Conservation (phyloP, 2,329 filamentous ascomycete genomes). For the Aspergillus sp. region DNA sequence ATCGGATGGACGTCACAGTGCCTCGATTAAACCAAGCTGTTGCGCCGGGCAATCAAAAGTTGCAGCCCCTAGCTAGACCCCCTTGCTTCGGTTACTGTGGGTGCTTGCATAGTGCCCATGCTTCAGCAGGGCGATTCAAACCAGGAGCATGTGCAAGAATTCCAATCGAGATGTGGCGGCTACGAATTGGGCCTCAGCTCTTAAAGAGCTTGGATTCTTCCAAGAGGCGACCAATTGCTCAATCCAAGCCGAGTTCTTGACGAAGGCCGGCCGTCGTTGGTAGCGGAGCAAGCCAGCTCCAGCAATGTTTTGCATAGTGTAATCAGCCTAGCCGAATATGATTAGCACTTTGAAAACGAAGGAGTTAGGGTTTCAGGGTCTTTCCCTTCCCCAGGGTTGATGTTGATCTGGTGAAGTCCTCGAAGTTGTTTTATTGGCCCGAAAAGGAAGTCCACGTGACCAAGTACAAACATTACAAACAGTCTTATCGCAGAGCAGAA, state of each 20-base stretch:
- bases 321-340: neutral
- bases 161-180: conserved; percentile 10
- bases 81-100: conserved; percentile 30
- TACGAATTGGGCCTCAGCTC: conserved; percentile 12
- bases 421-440: neutral
- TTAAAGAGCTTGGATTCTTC: conserved; percentile 15
- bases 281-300: neutral
- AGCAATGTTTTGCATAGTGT: neutral
- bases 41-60: conserved; percentile 28
- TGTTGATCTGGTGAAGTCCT: neutral
- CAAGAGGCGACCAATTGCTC: conserved; percentile 9
- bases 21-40: conserved; percentile 14
- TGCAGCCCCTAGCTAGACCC: conserved; percentile 23
- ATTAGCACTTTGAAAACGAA: neutral
- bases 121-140: conserved; percentile 20
- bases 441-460: neutral
- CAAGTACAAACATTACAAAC: conserved; percentile 37
- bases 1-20: conserved; percentile 9
- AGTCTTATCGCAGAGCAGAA: conserved; percentile 20
- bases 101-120: conserved; percentile 19
- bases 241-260: conserved; percentile 3
- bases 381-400: conserved; percentile 8
- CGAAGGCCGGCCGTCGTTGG: neutral
- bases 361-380: conserved; percentile 15
- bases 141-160: conserved; percentile 20